Conservation (phyloP, 1,139 yeast genomes). For the Scheffersomyces illinoinensis region DNA sequence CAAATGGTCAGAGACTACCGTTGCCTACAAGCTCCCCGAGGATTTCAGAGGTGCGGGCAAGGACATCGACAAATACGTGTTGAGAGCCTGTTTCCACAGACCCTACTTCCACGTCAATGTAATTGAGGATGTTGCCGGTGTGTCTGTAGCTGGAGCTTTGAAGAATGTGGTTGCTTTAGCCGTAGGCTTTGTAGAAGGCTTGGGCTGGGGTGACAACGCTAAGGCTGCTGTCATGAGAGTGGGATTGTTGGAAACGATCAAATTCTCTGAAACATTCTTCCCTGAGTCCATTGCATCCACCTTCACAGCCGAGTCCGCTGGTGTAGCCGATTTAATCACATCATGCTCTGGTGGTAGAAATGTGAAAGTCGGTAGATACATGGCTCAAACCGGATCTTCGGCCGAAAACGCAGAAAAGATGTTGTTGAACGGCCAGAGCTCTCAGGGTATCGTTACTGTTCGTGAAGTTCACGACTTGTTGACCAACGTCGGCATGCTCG, state of each 20-base stretch:
- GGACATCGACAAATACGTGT: constrained; percentile 42
- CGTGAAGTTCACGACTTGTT: constrained; percentile 51
- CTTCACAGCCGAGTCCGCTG: constrained; percentile 50
- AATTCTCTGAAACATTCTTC: constrained; percentile 42
- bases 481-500: constrained; percentile 29
- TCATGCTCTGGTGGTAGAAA: constrained; percentile 54
- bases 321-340: constrained; percentile 52
- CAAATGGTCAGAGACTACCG: constrained; percentile 53
- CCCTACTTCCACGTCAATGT: constrained; percentile 51
- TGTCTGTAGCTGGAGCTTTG: constrained; percentile 52
- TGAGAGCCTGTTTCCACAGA: constrained; percentile 49
- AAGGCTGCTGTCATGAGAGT: constrained; percentile 52
- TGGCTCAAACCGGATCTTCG: constrained; percentile 46
- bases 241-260: constrained; percentile 45
- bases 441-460: constrained; percentile 51
- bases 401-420: constrained; percentile 47
- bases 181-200: constrained; percentile 51
- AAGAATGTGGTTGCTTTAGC: constrained; percentile 51
- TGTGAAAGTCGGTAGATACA: constrained; percentile 48
- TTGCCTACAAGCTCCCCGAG: constrained; percentile 42
- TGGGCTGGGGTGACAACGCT: constrained; percentile 55
- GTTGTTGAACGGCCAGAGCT: constrained; percentile 51
- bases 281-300: constrained; percentile 42
- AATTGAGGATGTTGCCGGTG: constrained; percentile 50
- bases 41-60: constrained; percentile 44